Base-by-base conservation (phyloP, 805 yeast species). In the Candida suzukii region DNA sequence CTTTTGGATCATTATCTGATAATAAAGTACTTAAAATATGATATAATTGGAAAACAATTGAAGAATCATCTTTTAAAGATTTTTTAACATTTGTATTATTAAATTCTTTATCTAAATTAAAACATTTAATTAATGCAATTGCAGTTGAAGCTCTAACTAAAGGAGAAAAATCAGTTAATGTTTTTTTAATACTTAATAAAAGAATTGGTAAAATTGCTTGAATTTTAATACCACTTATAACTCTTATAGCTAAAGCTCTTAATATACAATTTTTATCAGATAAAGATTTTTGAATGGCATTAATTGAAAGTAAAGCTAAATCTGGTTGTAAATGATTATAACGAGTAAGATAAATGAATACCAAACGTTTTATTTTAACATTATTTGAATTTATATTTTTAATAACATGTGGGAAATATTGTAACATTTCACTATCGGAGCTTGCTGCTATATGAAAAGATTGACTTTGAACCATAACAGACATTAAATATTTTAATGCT, bases 301-400 rank as follows among this genome's bases (percentile, higher is more conserved):
- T 93, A 48, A 93, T 85, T 1, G 96, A 79, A 36, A 93, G 68
- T 18, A 93, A 70, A 2, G 98, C 93, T n/a, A 86, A 73, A 57
- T 90, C 95, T 10, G 93, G 96, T 50, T 87, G 90, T 41, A 69
- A 60, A 46, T 87, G 95, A 20, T 95, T 93, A 57, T 78, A 88
- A 42, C 84, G 71, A 34, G 80, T 65, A 38, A 93, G 63, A 50
- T 86, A 87, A 1, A 83, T 69, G 61, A 86, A 78, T 2, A 88
- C 96, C 57, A 91, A 69, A 49, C 82, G 78, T 45, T 86, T 76
- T 24, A 87, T 74, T 46, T 79, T 82, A 30, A 76, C 56, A 42
- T 78, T 76, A 5, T 70, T 50, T 17, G 91, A 80, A 7, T 87
- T 83, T 28, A 90, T 79, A 58, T 88, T 88, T 60, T 90, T 91